Evolutionary conservation across 495 filamentous ascomycete genomes (phyloP), one percentile per base, ranked within the genome.

Genomic region (Trichocladium uniseriatum): DNA sequence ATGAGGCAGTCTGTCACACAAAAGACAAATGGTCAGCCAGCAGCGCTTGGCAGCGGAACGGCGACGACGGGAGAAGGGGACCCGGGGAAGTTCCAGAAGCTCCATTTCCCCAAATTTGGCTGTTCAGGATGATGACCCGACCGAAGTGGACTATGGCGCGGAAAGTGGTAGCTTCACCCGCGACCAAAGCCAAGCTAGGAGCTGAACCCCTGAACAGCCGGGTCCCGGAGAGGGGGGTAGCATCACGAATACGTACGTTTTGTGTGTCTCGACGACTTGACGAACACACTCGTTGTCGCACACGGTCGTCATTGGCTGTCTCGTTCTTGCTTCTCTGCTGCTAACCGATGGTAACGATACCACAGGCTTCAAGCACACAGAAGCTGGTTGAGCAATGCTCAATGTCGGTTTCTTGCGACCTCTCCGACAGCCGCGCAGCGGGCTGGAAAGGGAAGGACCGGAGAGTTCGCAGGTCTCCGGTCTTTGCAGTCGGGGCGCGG

Each of bases 191-290:
- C 54, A 58, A 57, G 55, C 53, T n/a, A n/a, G n/a, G 44, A 53
- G 54, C 55, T 38, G 38, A 38, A 21, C 15, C 56, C 54, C 56
- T 62, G 53, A 59, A 61, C 59, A 61, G 56, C 58, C 59, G 57
- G 53, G 54, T 59, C 46, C 47, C 54, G 57, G 53, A 53, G 58
- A 55, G 58, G 63, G 61, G 53, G 51, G 35, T 21, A 24, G 20
- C 47, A 68, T 61, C 66, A 68, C n/a, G n/a, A n/a, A n/a, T n/a
- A n/a, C 68, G 58, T 66, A 65, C 65, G 56, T 53, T 64, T 64
- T 54, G 58, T 48, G 58, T 48, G 67, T 68, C 68, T 70, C 64
- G 63, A 63, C 50, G 52, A 43, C 45, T 61, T 44, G 38, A 55
- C 53, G 37, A 20, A 32, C 6, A 45, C 41, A 41, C 52, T 40